Evolutionary conservation across 306 rosid species (phyloP).

Genomic region (Cicer chorassanicum): DNA sequence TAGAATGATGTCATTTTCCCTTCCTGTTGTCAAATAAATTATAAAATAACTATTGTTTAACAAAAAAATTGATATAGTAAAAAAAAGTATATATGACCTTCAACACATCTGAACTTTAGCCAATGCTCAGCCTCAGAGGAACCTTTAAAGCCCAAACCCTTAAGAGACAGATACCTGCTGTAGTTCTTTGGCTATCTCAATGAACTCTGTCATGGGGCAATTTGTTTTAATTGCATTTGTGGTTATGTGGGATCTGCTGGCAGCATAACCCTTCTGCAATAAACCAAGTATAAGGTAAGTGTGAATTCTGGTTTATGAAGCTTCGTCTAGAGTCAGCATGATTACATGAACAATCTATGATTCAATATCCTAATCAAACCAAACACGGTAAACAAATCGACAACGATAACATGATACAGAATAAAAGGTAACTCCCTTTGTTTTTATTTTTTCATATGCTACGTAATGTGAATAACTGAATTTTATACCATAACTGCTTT

Average conservation of each 20-base stretch:
- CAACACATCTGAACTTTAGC: constrained; percentile 33
- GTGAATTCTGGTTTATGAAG: constrained; percentile 27
- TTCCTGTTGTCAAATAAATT: constrained; percentile 7
- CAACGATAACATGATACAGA: constrained; percentile 5
- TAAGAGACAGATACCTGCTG: constrained; percentile 34
- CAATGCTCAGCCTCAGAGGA: not conserved
- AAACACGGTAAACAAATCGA: constrained; percentile 3
- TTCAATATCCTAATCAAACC: constrained; percentile 24
- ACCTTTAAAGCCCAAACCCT: constrained; percentile 36
- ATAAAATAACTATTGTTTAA: not conserved
- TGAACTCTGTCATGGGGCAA: constrained; percentile 84
- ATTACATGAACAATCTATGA: constrained; percentile 32
- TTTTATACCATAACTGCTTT: constrained; percentile 30
- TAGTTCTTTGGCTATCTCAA: constrained; percentile 76
- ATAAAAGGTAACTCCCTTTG: not conserved
- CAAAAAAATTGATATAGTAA: constrained; percentile 6
- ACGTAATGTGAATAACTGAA: not conserved
- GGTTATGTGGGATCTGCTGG: constrained; percentile 83
- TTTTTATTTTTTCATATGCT: not conserved
- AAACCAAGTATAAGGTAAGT: constrained; percentile 25
- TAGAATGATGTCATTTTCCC: not conserved
- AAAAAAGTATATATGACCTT: constrained; percentile 12
- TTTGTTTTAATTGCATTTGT: constrained; percentile 87
- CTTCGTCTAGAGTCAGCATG: constrained; percentile 30
- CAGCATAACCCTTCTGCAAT: constrained; percentile 87